Base-by-base conservation (phyloP, 306 rosid species). In the Ammopiptanthus mongolicus region DNA sequence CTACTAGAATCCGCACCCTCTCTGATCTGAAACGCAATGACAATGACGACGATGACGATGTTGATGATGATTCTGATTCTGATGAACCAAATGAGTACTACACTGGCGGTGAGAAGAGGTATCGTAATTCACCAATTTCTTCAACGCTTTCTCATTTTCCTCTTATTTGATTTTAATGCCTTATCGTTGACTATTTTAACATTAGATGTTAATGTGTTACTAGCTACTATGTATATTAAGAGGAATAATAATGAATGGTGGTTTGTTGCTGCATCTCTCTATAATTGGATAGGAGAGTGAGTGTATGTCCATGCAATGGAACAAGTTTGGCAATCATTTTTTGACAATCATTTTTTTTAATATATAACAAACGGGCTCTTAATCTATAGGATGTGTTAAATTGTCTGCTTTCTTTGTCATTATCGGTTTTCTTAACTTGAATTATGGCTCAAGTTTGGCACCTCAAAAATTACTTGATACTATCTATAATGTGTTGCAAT, bases 61-160 rank as follows among this genome's bases (percentile, higher is more conserved):
- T 0, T 10, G 47, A 69, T 8, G 86, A 87, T 0, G 94, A 77
- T 19, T 81, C 90, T 11, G 93, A 94, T 56, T 84, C 91, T 1
- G 98, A 95, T 75, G 96, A 90, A 44, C 86, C 90, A 2, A 90
- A 81, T 47, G 97, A 95, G 79, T 89, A 87, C 66, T 92, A 90
- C 80, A 74, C 97, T 15, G 97, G 99, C 28, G 99, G 99, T 9
- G 87, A 95, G 86, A 91, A 90, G 78, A 92, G 99, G 97, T 93
- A 7, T 17, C 47, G 1, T 22, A 1, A 21, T 10, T 55, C 10
- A 7, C 15, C 3, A 6, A 19, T 9, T 52, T 22, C 58, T 10
- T 10, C 59, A 19, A 18, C 14, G 59, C 14, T 18, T 53, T 53
- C 61, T 22, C 59, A 18, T 21, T 19, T 23, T 12, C 4, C 1